A percentile compares a stretch with the other conserved stretches of the same genome.
Conservation (phyloP, 495 filamentous ascomycete genomes). For the Jackrogersella minutella region DNA sequence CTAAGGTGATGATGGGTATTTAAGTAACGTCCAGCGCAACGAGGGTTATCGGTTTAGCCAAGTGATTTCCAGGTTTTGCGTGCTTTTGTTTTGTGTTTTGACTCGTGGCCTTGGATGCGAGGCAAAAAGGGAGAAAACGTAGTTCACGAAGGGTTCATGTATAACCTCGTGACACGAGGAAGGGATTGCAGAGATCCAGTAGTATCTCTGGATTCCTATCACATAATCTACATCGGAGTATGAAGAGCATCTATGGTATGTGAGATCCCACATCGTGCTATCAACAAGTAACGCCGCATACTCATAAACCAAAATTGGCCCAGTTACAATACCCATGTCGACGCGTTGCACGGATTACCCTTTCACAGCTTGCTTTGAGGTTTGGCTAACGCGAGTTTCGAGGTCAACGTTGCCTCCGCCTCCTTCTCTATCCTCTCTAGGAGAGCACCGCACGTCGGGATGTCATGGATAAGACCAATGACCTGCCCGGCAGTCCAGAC, state of each 20-base stretch:
- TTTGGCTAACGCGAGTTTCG: conserved; percentile 49
- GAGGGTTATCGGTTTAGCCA: neutral
- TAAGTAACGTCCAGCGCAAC: neutral
- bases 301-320: neutral
- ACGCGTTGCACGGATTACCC: conserved; percentile 1
- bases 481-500: conserved; percentile 73
- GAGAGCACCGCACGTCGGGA: conserved; percentile 65
- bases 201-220: neutral
- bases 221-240: neutral
- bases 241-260: neutral
- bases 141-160: neutral
- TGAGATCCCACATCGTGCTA: conserved; percentile 2
- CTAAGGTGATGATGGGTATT: neutral
- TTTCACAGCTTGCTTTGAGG: conserved; percentile 54
- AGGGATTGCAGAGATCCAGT: neutral
- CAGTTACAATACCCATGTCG: neutral
- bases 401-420: conserved; percentile 62
- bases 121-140: neutral
- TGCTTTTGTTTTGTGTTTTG: neutral
- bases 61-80: neutral
- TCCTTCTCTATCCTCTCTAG: conserved; percentile 67
- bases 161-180: neutral
- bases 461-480: conserved; percentile 72
- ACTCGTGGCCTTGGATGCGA: neutral
- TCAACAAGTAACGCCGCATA: neutral